Conservation (phyloP, 2,329 filamentous ascomycete genomes). For the Pyrenochaeta sp. region DNA sequence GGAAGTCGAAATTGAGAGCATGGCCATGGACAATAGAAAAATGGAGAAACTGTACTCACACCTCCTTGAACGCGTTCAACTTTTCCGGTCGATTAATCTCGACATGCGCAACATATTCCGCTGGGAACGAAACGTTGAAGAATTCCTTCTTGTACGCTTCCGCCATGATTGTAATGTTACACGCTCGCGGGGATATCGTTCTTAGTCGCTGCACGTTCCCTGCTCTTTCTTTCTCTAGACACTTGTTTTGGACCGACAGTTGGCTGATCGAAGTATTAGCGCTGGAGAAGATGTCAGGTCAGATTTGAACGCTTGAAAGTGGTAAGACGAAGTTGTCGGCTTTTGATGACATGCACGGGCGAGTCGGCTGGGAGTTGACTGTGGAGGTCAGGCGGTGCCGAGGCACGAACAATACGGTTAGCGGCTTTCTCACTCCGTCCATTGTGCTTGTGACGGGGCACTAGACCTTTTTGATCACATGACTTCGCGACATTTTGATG, state of each 20-base stretch:
- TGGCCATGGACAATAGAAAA: not conserved
- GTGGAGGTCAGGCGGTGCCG: too few relatives aligned
- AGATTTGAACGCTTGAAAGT: not conserved
- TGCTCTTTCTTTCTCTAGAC: too few relatives aligned
- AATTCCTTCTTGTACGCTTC: constrained; percentile 63
- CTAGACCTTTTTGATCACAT: too few relatives aligned
- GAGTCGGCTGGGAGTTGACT: constrained; percentile 7
- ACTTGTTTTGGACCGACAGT: not conserved
- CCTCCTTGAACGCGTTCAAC: constrained; percentile 85
- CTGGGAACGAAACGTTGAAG: constrained; percentile 78
- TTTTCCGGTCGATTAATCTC: constrained; percentile 89
- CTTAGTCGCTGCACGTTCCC: too few relatives aligned
- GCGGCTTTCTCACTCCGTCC: too few relatives aligned
- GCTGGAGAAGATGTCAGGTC: not conserved
- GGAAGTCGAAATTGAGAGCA: too few relatives aligned
- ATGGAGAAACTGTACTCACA: constrained; percentile 51
- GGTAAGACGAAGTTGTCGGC: not conserved
- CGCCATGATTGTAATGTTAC: too few relatives aligned
- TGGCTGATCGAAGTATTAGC: not conserved
- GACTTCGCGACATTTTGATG: too few relatives aligned
- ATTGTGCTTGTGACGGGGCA: too few relatives aligned
- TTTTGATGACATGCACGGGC: constrained; percentile 19
- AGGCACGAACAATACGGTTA: too few relatives aligned
- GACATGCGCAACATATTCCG: constrained; percentile 82
- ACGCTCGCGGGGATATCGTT: too few relatives aligned